phyloP scores from a whole-genome alignment of 1,284 basidiomycete genomes.

The Cyathus olla region DNA sequence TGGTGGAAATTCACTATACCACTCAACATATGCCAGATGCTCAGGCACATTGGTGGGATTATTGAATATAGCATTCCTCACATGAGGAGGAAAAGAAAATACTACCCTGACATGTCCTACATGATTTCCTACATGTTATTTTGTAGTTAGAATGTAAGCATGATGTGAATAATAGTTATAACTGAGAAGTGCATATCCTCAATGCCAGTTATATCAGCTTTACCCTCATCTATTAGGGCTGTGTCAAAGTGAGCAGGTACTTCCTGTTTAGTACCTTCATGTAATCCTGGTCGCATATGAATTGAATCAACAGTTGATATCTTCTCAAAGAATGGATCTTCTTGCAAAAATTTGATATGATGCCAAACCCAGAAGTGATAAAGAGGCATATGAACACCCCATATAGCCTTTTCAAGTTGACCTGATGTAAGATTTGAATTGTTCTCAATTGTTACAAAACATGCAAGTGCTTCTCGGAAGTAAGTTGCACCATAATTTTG shows the following conservation, averaged over 20 bases:
- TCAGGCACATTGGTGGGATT: constrained; percentile 2
- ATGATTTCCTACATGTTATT: constrained; percentile 25
- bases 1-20: constrained; percentile 28
- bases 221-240: constrained; percentile 21
- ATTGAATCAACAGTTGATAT: constrained; percentile 26
- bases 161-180: neutral
- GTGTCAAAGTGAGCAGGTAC: constrained; percentile 28
- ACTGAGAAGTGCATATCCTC: constrained; percentile 4
- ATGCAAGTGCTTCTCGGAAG: neutral
- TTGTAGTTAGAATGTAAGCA: neutral
- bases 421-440: neutral
- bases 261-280: neutral
- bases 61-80: constrained; percentile 15
- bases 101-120: constrained; percentile 33
- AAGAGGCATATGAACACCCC: constrained; percentile 21
- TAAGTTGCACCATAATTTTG: neutral
- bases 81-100: constrained; percentile 29
- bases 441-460: neutral
- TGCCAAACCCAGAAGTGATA: constrained; percentile 28
- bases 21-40: constrained; percentile 24
- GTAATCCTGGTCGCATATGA: constrained; percentile 24
- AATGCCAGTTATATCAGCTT: constrained; percentile 14
- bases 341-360: constrained; percentile 24
- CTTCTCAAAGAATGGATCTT: constrained; percentile 9
- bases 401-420: constrained; percentile 16